phyloP scores from a whole-genome alignment of 2,329 filamentous ascomycete genomes.

The Apiospora phragmitis region DNA sequence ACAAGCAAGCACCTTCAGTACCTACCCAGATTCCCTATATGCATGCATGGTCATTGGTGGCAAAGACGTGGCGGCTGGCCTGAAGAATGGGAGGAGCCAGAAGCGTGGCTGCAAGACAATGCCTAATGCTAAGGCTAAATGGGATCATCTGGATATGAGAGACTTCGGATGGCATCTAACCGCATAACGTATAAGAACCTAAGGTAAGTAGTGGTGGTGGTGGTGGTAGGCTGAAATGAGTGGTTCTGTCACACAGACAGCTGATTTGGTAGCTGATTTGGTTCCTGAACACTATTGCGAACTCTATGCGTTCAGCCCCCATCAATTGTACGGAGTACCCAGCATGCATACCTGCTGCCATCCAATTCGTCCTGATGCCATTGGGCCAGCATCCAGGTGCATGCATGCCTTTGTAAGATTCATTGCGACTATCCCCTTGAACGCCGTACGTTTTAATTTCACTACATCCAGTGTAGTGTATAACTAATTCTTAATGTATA shows the following conservation, averaged over 20 bases:
- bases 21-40: background rate
- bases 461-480: too few species aligned
- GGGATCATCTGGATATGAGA: background rate
- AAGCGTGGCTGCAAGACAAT: background rate
- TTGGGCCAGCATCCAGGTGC: background rate
- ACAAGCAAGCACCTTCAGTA: background rate
- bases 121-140: background rate
- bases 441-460: too few species aligned
- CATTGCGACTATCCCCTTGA: background rate
- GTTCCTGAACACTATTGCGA: background rate
- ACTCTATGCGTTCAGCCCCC: background rate
- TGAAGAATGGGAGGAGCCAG: background rate
- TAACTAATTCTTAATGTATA: too few species aligned
- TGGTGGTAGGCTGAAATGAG: background rate
- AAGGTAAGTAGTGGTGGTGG: background rate
- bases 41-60: background rate
- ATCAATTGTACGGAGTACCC: too few species aligned
- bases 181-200: background rate
- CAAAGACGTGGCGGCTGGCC: background rate
- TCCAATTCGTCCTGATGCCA: background rate
- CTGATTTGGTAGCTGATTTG: background rate
- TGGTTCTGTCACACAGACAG: background rate
- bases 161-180: constrained; percentile 4
- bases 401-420: background rate
- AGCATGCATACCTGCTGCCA: background rate